phyloP scores from a whole-genome alignment of 2,329 filamentous ascomycete genomes.

The Fusarium sp. region DNA sequence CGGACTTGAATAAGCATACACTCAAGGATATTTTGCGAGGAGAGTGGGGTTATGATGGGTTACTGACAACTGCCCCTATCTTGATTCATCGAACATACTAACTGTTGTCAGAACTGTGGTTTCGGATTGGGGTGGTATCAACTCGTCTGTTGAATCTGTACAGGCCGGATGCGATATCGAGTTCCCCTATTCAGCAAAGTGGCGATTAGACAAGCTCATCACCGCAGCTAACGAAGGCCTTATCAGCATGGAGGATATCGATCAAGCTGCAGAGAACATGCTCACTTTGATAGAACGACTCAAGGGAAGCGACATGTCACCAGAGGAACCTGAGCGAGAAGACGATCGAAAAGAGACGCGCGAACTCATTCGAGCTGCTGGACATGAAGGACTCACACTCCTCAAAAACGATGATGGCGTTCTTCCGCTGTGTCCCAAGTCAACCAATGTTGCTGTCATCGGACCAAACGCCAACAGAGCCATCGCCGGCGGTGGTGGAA shows the following conservation, averaged over 20 bases:
- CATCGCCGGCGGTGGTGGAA: constrained; percentile 76
- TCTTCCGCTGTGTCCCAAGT: constrained; percentile 68
- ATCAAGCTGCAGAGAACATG: constrained; percentile 70
- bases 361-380: constrained; percentile 69
- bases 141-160: constrained; percentile 67
- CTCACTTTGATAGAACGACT: constrained; percentile 71
- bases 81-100: neutral
- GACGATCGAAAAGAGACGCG: constrained; percentile 69
- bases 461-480: constrained; percentile 75
- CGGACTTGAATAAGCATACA: constrained; percentile 63
- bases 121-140: constrained; percentile 70
- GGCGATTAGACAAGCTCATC: constrained; percentile 69
- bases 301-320: constrained; percentile 68
- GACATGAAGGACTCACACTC: constrained; percentile 71
- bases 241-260: constrained; percentile 62
- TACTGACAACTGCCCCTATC: constrained; percentile 27
- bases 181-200: constrained; percentile 67
- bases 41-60: constrained; percentile 74
- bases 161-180: constrained; percentile 69
- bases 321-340: constrained; percentile 68
- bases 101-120: constrained; percentile 60
- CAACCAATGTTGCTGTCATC: constrained; percentile 72
- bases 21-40: constrained; percentile 69
- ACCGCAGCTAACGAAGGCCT: constrained; percentile 62
- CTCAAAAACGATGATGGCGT: constrained; percentile 71